Percentiles rank a stretch among this genome's conserved stretches.
Conservation (phyloP, 352 stramenopile species). For the Globisporangium orthogonon region DNA sequence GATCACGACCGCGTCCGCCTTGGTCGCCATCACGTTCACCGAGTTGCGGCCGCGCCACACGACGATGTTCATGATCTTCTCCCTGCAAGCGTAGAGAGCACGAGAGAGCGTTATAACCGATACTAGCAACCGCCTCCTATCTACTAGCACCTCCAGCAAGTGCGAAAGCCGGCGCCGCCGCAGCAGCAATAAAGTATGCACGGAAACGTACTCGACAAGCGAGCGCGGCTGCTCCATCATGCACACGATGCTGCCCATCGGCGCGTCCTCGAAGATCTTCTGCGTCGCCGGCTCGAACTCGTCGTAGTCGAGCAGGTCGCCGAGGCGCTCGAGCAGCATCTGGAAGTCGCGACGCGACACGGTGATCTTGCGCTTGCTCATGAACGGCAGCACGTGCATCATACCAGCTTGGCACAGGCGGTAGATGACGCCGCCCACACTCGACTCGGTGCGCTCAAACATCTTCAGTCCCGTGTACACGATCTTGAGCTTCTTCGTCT, state of each 20-base stretch:
- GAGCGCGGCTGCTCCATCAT: constrained; percentile 58
- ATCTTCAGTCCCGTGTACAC: constrained; percentile 91
- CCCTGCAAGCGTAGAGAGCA: constrained; percentile 19
- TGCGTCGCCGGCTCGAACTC: constrained; percentile 57
- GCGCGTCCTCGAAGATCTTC: constrained; percentile 42
- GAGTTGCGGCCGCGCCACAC: constrained; percentile 84
- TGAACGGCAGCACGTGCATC: constrained; percentile 77
- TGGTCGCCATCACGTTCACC: constrained; percentile 83
- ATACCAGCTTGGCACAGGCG: constrained; percentile 88
- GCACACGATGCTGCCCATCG: constrained; percentile 78
- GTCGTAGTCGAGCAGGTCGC: constrained; percentile 78
- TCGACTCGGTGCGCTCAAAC: constrained; percentile 86
- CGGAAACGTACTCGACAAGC: constrained; percentile 53
- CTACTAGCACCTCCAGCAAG: too few species aligned
- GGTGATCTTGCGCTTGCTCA: constrained; percentile 55
- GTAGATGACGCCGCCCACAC: constrained; percentile 67
- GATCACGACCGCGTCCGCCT: constrained; percentile 70
- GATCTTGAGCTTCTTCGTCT: constrained; percentile 83
- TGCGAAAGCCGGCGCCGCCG: too few species aligned
- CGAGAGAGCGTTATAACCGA: too few species aligned
- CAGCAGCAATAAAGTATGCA: not conserved
- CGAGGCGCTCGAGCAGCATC: constrained; percentile 79
- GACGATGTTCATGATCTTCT: constrained; percentile 79
- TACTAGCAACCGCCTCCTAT: too few species aligned
- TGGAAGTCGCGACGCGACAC: constrained; percentile 74